Percentiles rank a stretch among this genome's conserved stretches.
phyloP scores from a whole-genome alignment of 768 basidiomycete species.

The Lactarius evosmus region DNA sequence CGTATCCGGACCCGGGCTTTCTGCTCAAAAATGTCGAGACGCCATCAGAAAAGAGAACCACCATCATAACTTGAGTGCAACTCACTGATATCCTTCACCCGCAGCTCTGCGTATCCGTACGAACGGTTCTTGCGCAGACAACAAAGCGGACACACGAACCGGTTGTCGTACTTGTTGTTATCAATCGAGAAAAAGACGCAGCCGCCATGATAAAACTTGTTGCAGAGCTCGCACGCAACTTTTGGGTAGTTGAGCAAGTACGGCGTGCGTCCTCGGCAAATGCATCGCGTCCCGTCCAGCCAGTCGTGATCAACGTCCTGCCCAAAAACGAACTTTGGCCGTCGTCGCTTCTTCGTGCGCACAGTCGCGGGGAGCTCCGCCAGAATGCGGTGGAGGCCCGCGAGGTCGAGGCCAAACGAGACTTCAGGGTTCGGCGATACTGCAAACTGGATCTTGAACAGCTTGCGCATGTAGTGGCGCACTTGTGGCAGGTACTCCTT shows the following conservation, averaged over 20 bases:
- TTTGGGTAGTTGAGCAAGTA: slow-evolving; percentile 59
- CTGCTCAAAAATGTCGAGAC: slow-evolving; percentile 34
- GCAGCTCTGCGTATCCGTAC: slow-evolving; percentile 74
- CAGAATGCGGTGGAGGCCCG: slow-evolving; percentile 76
- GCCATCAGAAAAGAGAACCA: neutral
- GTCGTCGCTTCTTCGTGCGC: slow-evolving; percentile 53
- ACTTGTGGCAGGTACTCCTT: slow-evolving; percentile 77
- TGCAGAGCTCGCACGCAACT: slow-evolving; percentile 66
- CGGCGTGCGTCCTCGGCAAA: slow-evolving; percentile 66
- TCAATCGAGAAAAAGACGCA: slow-evolving; percentile 72
- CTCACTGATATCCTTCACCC: slow-evolving; percentile 62
- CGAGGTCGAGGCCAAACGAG: slow-evolving; percentile 79
- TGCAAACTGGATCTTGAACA: slow-evolving; percentile 87
- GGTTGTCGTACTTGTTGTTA: slow-evolving; percentile 33
- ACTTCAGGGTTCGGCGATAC: slow-evolving; percentile 78
- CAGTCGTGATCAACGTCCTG: slow-evolving; percentile 75
- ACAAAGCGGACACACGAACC: slow-evolving; percentile 76
- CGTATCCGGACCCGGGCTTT: slow-evolving; percentile 49
- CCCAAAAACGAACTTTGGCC: slow-evolving; percentile 67
- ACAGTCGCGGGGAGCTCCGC: slow-evolving; percentile 58
- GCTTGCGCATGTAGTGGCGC: slow-evolving; percentile 86
- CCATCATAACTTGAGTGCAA: slow-evolving; percentile 23
- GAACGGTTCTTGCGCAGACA: slow-evolving; percentile 67
- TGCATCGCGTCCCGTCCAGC: slow-evolving; percentile 73
- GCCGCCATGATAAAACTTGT: slow-evolving; percentile 62